Percentiles rank a stretch among this genome's conserved stretches.
These are phyloP conservation scores for Vachellia collinsii DNA, from an alignment of 306 rosid genomes.

Conservation along the genomic window DNA sequence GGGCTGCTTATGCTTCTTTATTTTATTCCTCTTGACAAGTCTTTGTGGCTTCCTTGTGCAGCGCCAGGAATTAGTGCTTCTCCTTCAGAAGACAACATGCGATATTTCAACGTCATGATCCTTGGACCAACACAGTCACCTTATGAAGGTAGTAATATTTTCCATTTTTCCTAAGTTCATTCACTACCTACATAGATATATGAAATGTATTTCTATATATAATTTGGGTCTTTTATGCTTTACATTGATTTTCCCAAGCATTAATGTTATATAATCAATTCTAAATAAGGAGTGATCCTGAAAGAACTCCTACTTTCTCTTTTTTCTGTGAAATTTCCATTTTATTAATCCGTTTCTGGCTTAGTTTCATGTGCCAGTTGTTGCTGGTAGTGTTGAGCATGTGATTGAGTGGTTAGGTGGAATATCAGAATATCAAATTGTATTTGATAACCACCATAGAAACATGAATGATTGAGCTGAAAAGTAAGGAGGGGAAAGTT, in stretches of 20 bases:
- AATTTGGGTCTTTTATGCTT: neutral
- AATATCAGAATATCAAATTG: neutral
- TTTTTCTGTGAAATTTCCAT: neutral
- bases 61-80: conserved; percentile 98
- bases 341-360: neutral
- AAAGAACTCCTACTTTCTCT: neutral
- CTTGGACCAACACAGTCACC: conserved; percentile 97
- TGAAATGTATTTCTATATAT: conserved; percentile 9
- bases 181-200: neutral
- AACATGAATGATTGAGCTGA: neutral
- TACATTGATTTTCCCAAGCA: neutral
- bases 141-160: conserved; percentile 75
- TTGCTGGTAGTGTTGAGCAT: conserved; percentile 4
- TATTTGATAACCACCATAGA: neutral
- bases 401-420: conserved; percentile 5
- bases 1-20: neutral
- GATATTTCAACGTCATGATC: conserved; percentile 94
- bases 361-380: neutral
- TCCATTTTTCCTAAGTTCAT: neutral
- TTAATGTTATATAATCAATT: neutral
- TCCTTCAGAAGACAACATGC: conserved; percentile 94
- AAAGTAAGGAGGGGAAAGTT: neutral
- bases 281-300: conserved; percentile 2
- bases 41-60: conserved; percentile 45
- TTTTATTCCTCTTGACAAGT: neutral